phyloP scores from a whole-genome alignment of 2,329 filamentous ascomycete genomes.

The Nannizzia gypsea region DNA sequence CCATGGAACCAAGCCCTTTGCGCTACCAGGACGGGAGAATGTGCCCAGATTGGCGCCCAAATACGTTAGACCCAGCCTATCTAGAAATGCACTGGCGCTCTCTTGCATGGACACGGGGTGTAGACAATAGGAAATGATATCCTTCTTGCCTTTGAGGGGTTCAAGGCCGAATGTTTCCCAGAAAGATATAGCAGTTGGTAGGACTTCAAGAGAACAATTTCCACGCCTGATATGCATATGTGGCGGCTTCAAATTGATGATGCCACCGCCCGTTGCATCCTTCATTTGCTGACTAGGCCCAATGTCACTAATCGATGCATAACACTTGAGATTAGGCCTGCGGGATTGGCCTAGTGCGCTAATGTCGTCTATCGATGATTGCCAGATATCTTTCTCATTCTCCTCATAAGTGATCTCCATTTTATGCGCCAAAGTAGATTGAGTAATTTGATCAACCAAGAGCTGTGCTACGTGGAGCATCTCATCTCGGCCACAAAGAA shows the following conservation, averaged over 20 bases:
- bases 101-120: slow-evolving; percentile 40
- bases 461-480: slow-evolving; percentile 31
- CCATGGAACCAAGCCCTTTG: slow-evolving; percentile 33
- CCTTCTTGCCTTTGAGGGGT: slow-evolving; percentile 44
- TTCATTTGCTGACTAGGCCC: slow-evolving; percentile 12
- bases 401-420: background rate
- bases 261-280: slow-evolving; percentile 21
- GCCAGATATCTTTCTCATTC: slow-evolving; percentile 8
- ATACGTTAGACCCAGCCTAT: slow-evolving; percentile 43
- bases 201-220: slow-evolving; percentile 42
- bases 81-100: slow-evolving; percentile 41
- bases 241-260: slow-evolving; percentile 38
- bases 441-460: slow-evolving; percentile 33
- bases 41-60: slow-evolving; percentile 46
- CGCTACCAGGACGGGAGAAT: slow-evolving; percentile 36
- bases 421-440: slow-evolving; percentile 32
- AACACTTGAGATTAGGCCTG: slow-evolving; percentile 28
- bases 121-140: slow-evolving; percentile 47
- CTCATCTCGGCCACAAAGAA: slow-evolving; percentile 25
- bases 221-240: slow-evolving; percentile 45
- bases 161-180: slow-evolving; percentile 51
- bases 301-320: slow-evolving; percentile 20
- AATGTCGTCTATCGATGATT: slow-evolving; percentile 22
- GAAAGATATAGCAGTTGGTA: slow-evolving; percentile 46
- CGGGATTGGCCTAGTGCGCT: slow-evolving; percentile 21